Conservation (phyloP, 495 filamentous ascomycete genomes). For the Haplographium delicatum region DNA sequence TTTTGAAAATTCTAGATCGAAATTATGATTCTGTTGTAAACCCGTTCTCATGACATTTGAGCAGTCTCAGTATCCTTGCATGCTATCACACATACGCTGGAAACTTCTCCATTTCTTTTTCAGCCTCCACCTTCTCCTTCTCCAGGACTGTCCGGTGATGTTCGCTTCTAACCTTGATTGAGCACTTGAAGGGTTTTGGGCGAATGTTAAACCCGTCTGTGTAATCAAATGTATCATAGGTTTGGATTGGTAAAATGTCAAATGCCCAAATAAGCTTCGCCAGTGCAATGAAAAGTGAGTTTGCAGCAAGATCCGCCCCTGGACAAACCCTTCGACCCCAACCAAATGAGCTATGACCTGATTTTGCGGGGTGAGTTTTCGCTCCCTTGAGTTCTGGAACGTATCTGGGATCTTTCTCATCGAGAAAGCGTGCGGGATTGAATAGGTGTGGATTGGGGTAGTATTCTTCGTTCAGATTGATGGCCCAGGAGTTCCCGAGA, state of each 20-base stretch:
- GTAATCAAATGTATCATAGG: slow-evolving; percentile 24
- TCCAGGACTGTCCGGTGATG: slow-evolving; percentile 29
- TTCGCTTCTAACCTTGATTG: slow-evolving; percentile 23
- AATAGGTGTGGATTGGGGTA: slow-evolving; percentile 58
- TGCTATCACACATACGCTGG: slow-evolving; percentile 16
- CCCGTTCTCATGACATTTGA: too few relatives aligned
- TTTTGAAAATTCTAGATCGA: too few relatives aligned
- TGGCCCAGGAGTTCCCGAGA: slow-evolving; percentile 48
- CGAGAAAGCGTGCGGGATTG: slow-evolving; percentile 47
- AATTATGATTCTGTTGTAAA: too few relatives aligned
- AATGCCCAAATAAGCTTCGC: slow-evolving; percentile 44
- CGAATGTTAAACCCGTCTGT: slow-evolving; percentile 34
- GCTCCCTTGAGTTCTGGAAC: slow-evolving; percentile 7
- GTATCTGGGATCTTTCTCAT: slow-evolving; percentile 23
- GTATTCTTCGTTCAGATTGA: slow-evolving; percentile 53
- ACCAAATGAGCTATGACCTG: slow-evolving; percentile 44
- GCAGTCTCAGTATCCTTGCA: background rate
- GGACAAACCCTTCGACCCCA: slow-evolving; percentile 46
- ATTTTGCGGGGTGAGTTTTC: slow-evolving; percentile 35
- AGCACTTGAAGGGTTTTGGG: slow-evolving; percentile 31
- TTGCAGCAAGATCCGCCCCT: slow-evolving; percentile 41
- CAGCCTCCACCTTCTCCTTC: slow-evolving; percentile 26
- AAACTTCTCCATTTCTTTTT: slow-evolving; percentile 29
- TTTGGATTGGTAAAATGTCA: slow-evolving; percentile 27
- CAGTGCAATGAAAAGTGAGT: slow-evolving; percentile 38